Evolutionary conservation across 345 rosid species (phyloP), one percentile per base, ranked within the genome.

Genomic region (Aquilaria sinensis): DNA sequence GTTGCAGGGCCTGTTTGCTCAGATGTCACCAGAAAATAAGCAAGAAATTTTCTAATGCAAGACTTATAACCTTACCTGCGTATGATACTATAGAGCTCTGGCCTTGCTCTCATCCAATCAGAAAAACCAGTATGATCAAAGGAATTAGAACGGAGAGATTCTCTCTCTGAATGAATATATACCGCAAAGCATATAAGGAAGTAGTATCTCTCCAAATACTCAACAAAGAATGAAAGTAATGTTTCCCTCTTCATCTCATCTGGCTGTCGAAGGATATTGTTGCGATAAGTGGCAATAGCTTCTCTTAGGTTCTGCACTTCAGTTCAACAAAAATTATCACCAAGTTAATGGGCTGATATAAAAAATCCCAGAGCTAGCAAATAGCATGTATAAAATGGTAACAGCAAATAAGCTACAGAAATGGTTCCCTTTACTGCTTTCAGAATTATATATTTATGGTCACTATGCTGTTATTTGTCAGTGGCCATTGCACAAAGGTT

Each of bases 91-190:
- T 90, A 93, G 54, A 93, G 80, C 75, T 93, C 99, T 48, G 99
- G 99, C 74, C 99, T 85, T 60, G 99, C 97, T 77, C 79, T 84
- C 99, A 93, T 93, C 99, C 99, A 93, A 74, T 90, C 99, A 79
- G 94, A 71, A 78, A 90, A 93, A 81, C 89, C 80, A 80, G 87
- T 88, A 66, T 80, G 84, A 61, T 80, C 83, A 67, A 74, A 72
- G 65, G 88, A 86, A 77, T 83, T 83, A 75, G 95, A 86, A 69
- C 80, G 83, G 46, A 88, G 87, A 48, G 83, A 88, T 73, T 81
- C 82, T 72, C 97, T 83, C 74, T 90, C 97, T n/a, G 99, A 86
- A 78, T 94, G 96, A 77, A 94, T 75, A 70, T 88, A 88, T 33
- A 94, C 97, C 58, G 99, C 81, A 81, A 94, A 94, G 78, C 99